Conservation (phyloP, 2,329 filamentous ascomycete genomes). For the Cytospora paraplurivora region DNA sequence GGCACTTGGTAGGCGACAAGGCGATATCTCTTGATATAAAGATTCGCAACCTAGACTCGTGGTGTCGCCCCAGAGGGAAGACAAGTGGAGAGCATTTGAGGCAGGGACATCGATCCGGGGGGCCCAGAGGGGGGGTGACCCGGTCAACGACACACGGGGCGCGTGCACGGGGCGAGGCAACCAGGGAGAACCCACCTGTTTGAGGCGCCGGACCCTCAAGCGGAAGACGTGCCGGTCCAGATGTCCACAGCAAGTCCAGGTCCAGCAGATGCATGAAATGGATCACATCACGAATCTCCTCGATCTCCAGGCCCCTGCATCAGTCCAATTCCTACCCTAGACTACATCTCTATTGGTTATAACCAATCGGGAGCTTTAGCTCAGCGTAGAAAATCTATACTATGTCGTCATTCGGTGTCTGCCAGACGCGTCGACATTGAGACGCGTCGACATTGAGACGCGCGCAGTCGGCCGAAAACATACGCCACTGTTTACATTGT, state of each 20-base stretch:
- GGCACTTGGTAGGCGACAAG: conserved; percentile 3
- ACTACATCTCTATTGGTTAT: not conserved
- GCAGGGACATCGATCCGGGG: no score
- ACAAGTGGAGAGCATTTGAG: no score
- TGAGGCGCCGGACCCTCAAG: not conserved
- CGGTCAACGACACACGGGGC: not conserved
- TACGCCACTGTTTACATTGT: not conserved
- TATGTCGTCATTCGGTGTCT: not conserved
- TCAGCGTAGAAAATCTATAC: not conserved
- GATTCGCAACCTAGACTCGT: conserved; percentile 10
- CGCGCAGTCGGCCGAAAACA: not conserved
- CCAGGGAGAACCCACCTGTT: not conserved
- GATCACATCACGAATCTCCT: not conserved
- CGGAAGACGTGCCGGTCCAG: not conserved
- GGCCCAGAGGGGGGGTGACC: not conserved
- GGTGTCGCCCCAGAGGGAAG: conserved; percentile 5
- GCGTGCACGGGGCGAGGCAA: not conserved
- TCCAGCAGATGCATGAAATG: not conserved
- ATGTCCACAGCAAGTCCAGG: not conserved
- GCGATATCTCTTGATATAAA: conserved; percentile 1
- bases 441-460: not conserved
- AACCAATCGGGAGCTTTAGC: not conserved
- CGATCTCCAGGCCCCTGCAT: not conserved
- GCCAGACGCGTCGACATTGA: not conserved
- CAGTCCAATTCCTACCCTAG: not conserved